Base-by-base conservation (phyloP, 208 protist species). In the Wallacemonas sp. region DNA sequence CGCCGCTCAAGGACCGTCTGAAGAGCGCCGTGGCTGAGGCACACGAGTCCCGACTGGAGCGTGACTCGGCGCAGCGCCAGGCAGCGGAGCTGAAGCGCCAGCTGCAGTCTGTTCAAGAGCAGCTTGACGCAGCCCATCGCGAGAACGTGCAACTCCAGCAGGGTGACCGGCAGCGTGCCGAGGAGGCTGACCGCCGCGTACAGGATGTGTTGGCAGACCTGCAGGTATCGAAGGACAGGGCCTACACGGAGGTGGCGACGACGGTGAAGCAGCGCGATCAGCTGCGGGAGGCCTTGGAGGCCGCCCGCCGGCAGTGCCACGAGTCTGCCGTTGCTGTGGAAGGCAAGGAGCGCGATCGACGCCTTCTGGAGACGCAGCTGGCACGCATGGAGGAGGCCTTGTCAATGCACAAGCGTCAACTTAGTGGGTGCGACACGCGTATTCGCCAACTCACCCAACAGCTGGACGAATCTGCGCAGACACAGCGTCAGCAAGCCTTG, bases 321-420 rank as follows among this genome's bases (percentile, higher is more conserved):
- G 70, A 67, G 47, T 41, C 62, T 21, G 68, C 81, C 42, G 51
- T 66, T 1, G 65, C 56, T 1, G 22, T 81, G 30, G 62, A 53
- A 8, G 59, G 22, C 33, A 63, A 65, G 59, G 66, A 80, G 56
- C 67, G 79, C 0, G 84, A 85, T 24, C 62, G 51, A 28, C 63
- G 75, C 11, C 63, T 75, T 31, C 19, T 80, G 39, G 66, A 70
- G 56, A 27, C 72, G 2, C 72, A 88, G 53, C 19, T 82, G n/a
- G 58, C 42, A 12, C 75, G 79, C 1, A 56, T 90, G 44, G 63
- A 79, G 65, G 76, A 87, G 54, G 84, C 75, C 1, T 51, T 89
- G 39, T 71, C 65, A 51, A n/a, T 74, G 36, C 83, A 89, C 72
- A 83, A 88, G 66, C 66, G 75, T 31, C 83, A 80, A 46, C 67